Evolutionary conservation across 768 basidiomycete species (phyloP), one percentile per base, ranked within the genome.

Genomic region (Mycena venus): DNA sequence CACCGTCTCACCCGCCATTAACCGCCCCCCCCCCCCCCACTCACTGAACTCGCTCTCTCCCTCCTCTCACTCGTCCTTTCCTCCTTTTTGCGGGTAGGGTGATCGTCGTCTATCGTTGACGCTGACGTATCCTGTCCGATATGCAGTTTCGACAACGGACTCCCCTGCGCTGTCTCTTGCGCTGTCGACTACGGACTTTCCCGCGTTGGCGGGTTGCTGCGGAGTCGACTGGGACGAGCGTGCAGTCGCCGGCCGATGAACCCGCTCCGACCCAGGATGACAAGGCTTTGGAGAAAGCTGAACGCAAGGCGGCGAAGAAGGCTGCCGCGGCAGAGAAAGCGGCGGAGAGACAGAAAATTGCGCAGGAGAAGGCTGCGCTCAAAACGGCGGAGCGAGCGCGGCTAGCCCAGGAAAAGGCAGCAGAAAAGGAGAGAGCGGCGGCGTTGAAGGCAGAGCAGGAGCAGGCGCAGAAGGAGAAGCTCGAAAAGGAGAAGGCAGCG

Each of bases 131-230:
- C 80, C 72, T 81, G 75, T 79, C 77, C 75, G 82, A 82, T 59
- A n/a, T 83, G 80, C 83, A 87, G 86, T 85, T 77, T 83, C 85
- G 74, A 78, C 83, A 69, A 80, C 83, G 81, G 85, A 86, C 74
- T 83, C 88, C 49, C 85, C 88, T 63, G 84, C 87, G 72, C 85
- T 91, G 70, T 90, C 92, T 70, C 83, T 88, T 65, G 84, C 87
- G 69, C 85, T 95, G 68, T 94, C 94, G 74, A 84, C 91, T 47
- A 84, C 90, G 80, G 95, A 96, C 82, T 96, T 96, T 81, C 95
- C 94, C 65, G 93, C 94, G 42, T 86, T 96, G 27, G 65, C 59
- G 72, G n/a, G 84, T 88, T 53, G 44, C 75, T 73, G 81, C 72
- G 83, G 79, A 73, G 19, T 68, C 66, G 34, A 27, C 72, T 75